Evolutionary conservation across 805 yeast genomes (phyloP), one percentile per base, ranked within the genome.

Genomic region (Millerozyma miso): DNA sequence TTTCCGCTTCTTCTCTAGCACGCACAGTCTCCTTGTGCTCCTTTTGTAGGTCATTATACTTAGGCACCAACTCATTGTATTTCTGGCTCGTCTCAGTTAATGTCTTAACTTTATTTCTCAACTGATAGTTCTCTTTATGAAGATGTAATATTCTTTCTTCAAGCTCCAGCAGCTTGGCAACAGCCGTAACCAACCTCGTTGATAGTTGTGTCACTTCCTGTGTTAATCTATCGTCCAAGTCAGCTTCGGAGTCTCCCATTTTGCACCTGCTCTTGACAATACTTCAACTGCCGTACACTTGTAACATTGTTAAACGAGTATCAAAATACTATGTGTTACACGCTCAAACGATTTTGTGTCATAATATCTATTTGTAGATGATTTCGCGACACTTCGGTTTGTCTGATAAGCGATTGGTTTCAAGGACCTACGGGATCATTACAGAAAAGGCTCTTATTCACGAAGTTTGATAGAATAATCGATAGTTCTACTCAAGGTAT

Each of bases 131-230:
- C 60, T 62, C 75, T 62, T 58, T 56, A 36, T 69, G 72, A 37
- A 68, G 56, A 14, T 55, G 66, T 2, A 64, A 55, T 3, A 77
- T 50, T 37, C 69, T 66, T 46, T 76, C 81, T 50, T 80, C 86
- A 46, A 81, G 55, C 33, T 66, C 72, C 42, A 78, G 73, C 59
- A 76, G 83, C 47, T 72, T 76, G 45, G 77, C 80, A 4, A 80
- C 75, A 15, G 82, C 77, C 26, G 82, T 81, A 31, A 81, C 76
- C 42, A 81, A 65, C 55, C 74, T 76, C 2, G 85, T 81, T 14
- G 84, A 79, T 35, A 81, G 59, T 19, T 75, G 59, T 4, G 81
- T 67, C 42, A 81, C 78, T 61, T 81, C 84, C 35, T 69, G 56
- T 0, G 83, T 71, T 26, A 81, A 65, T 39, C 83, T 62, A 12